These are phyloP conservation scores for Ceratobasidium sp. DNA, from an alignment of 1,284 basidiomycete genomes.

Conservation along the genomic window DNA sequence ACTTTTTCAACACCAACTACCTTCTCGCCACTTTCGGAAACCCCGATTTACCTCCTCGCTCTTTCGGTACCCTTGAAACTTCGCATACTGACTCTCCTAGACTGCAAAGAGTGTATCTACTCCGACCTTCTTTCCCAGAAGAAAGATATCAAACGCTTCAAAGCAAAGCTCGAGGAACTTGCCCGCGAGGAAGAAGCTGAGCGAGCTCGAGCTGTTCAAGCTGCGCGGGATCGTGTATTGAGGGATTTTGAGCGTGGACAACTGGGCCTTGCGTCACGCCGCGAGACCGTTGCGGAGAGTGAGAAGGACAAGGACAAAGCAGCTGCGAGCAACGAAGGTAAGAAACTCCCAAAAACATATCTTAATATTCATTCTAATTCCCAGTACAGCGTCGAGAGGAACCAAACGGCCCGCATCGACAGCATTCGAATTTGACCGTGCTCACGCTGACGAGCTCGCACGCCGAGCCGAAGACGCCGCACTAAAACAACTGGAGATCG, in stretches of 20 bases:
- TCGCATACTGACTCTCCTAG: slow-evolving; percentile 48
- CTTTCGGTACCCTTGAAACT: neutral
- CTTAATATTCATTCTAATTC: neutral
- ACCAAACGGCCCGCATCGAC: slow-evolving; percentile 70
- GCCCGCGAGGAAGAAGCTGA: slow-evolving; percentile 83
- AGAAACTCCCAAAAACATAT: neutral
- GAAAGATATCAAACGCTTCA: slow-evolving; percentile 88
- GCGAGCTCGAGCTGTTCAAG: slow-evolving; percentile 71
- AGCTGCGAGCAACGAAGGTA: neutral
- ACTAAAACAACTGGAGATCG: slow-evolving; percentile 81
- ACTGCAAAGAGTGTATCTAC: slow-evolving; percentile 89
- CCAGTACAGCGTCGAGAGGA: slow-evolving; percentile 58
- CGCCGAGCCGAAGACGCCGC: slow-evolving; percentile 88
- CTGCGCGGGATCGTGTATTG: slow-evolving; percentile 87
- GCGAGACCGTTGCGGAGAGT: slow-evolving; percentile 37
- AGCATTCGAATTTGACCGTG: slow-evolving; percentile 76
- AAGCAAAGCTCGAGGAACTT: slow-evolving; percentile 77
- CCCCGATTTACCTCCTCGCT: neutral
- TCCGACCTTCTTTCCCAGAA: slow-evolving; percentile 88
- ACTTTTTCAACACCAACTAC: neutral
- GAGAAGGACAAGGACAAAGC: slow-evolving; percentile 48
- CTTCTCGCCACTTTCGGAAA: neutral
- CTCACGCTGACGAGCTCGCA: slow-evolving; percentile 76
- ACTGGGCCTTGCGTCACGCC: slow-evolving; percentile 65
- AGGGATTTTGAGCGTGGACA: slow-evolving; percentile 88